Evolutionary conservation across 768 basidiomycete species (phyloP).

Genomic region (Boletus tomentosulus): DNA sequence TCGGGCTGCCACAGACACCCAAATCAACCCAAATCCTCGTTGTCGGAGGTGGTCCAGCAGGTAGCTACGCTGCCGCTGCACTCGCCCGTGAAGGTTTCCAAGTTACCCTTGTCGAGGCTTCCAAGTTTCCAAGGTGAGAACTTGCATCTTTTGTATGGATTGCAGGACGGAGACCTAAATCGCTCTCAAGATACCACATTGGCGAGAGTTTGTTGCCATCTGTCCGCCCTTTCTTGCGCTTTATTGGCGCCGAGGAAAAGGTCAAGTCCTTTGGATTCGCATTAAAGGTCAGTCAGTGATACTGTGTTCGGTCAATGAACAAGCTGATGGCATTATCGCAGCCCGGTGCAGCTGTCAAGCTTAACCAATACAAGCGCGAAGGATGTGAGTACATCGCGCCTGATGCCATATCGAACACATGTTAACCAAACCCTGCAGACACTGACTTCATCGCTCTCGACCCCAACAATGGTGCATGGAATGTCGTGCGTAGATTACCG

Average conservation of each 20-base stretch:
- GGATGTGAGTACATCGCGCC: slow-evolving; percentile 34
- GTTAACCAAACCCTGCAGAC: background rate
- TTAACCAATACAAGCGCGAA: slow-evolving; percentile 4
- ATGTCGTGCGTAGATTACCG: background rate
- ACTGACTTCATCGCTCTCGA: background rate
- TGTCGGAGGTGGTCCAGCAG: slow-evolving; percentile 1
- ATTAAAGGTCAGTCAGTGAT: background rate
- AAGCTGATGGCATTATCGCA: background rate
- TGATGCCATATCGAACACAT: background rate
- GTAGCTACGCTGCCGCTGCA: slow-evolving; percentile 1
- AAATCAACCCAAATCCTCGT: slow-evolving; percentile 1
- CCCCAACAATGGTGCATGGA: background rate
- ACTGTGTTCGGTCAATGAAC: background rate
- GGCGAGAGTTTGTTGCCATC: slow-evolving; percentile 1
- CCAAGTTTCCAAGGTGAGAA: background rate
- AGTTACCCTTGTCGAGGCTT: background rate
- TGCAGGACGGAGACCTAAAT: background rate
- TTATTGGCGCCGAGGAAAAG: background rate
- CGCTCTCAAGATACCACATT: background rate
- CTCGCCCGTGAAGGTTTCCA: background rate
- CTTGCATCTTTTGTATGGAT: background rate
- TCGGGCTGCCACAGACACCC: background rate
- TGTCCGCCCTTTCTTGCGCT: background rate
- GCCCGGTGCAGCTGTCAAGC: slow-evolving; percentile 3
- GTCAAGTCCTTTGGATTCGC: background rate